phyloP scores from a whole-genome alignment of 768 basidiomycete genomes.

The Phallus indusiatus region DNA sequence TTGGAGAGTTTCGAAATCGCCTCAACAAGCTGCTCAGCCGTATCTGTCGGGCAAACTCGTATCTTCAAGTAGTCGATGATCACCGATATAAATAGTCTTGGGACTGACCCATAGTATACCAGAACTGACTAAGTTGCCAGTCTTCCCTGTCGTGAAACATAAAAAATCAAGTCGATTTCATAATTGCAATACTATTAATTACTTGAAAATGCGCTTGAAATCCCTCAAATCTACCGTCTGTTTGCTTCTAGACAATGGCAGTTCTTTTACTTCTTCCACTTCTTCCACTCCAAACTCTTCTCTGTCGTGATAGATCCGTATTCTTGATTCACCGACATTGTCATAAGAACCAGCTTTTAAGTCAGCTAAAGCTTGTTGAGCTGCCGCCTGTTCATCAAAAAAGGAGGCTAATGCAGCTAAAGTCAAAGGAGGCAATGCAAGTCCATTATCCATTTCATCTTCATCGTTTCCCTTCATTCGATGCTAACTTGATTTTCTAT shows the following conservation, averaged over 20 bases:
- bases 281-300: background rate
- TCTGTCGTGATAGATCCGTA: background rate
- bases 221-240: background rate
- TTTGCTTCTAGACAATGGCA: background rate
- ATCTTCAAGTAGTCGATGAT: background rate
- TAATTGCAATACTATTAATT: background rate
- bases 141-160: slow-evolving; percentile 1
- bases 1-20: background rate
- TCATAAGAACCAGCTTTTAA: background rate
- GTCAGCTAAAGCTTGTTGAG: background rate
- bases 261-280: background rate
- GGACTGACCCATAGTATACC: slow-evolving; percentile 6
- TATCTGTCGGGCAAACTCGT: background rate
- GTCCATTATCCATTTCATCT: background rate
- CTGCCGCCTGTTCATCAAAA: slow-evolving; percentile 2
- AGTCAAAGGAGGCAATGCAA: background rate
- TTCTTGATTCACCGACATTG: background rate
- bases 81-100: too few relatives aligned
- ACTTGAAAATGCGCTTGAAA: slow-evolving; percentile 7
- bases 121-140: slow-evolving; percentile 10
- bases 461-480: background rate
- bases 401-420: slow-evolving; percentile 1
- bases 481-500: too few relatives aligned
- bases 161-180: background rate
- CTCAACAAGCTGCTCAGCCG: background rate